Base-by-base conservation (phyloP, 306 rosid species). In the Glycine soja region DNA sequence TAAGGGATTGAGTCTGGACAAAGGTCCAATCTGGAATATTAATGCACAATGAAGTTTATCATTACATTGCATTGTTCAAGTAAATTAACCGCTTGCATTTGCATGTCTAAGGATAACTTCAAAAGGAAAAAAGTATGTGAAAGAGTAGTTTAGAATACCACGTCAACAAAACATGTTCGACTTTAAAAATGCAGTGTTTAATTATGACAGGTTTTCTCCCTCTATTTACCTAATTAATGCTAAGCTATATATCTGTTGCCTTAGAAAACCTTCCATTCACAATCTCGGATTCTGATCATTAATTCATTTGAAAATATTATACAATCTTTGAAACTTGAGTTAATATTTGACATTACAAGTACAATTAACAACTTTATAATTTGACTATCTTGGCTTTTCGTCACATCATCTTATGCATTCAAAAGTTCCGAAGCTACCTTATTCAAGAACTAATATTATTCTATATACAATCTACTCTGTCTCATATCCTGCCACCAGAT, bases 401-500 rank as follows among this genome's bases (percentile, higher is more conserved):
- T 52, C 24, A 18, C 80, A 34, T 62, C 80, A 48, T 64, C 16
- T 8, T 52, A 40, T 19, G 48, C 72, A 76, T 70, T 77, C 24
- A 76, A 47, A 69, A 43, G 78, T 54, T 69, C 58, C 5, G 30
- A 54, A 62, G 47, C 51, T 52, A 24, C 50, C 78, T 70, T 62
- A 34, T 30, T 63, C 19, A 72, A 30, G 45, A 64, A 12, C 53
- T 77, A 63, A 24, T 24, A 24, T 24, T 24, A 24, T 70, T 70
- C 78, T 63, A 53, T 53, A 58, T 52, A 68, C 30, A 24, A 24
- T 24, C 30, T 52, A 70, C 52, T 40, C 7, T 84, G 87, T 61
- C 80, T 63, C 80, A 68, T 78, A 68, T 82, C 81, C 86, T 82
- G 83, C 74, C 82, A 86, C 84, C 81, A 54, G 88, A 82, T 81